Conservation (phyloP, 768 basidiomycete species). For the Phlegmacium glaucopus region DNA sequence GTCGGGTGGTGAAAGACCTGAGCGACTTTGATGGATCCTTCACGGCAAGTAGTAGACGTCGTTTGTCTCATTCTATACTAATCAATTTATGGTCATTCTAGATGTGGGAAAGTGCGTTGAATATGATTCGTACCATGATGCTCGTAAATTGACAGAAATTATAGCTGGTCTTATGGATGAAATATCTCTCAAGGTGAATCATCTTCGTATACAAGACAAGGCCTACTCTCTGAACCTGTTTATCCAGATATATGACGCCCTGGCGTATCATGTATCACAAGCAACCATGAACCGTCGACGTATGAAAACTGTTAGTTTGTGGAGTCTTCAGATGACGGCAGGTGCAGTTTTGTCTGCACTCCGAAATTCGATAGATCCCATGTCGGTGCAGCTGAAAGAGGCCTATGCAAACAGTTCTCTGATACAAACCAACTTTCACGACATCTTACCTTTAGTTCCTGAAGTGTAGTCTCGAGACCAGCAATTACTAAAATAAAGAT, state of each 20-base stretch:
- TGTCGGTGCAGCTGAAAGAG: constrained; percentile 44
- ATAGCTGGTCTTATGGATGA: constrained; percentile 92
- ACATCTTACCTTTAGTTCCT: constrained; percentile 16
- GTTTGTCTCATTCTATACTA: constrained; percentile 1
- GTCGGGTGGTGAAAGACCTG: constrained; percentile 79
- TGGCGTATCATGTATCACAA: constrained; percentile 93
- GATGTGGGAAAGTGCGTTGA: constrained; percentile 88
- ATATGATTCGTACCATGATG: background rate
- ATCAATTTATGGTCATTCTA: constrained; percentile 26
- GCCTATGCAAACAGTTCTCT: constrained; percentile 33
- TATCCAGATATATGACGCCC: constrained; percentile 77
- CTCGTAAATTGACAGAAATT: background rate
- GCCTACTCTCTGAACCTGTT: constrained; percentile 5
- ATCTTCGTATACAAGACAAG: background rate
- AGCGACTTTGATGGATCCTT: constrained; percentile 93
- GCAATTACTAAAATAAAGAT: background rate
- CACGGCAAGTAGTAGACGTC: constrained; percentile 70
- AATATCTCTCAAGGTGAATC: constrained; percentile 74
- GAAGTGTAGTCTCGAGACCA: constrained; percentile 12
- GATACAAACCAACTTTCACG: constrained; percentile 17
- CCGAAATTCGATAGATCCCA: constrained; percentile 72
- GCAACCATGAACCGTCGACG: constrained; percentile 82
- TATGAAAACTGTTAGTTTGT: constrained; percentile 85
- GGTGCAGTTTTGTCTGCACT: constrained; percentile 80
- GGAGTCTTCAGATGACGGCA: constrained; percentile 94